These are phyloP conservation scores for Pythium biforme DNA, from an alignment of 352 stramenopile species.

Conservation along the genomic window DNA sequence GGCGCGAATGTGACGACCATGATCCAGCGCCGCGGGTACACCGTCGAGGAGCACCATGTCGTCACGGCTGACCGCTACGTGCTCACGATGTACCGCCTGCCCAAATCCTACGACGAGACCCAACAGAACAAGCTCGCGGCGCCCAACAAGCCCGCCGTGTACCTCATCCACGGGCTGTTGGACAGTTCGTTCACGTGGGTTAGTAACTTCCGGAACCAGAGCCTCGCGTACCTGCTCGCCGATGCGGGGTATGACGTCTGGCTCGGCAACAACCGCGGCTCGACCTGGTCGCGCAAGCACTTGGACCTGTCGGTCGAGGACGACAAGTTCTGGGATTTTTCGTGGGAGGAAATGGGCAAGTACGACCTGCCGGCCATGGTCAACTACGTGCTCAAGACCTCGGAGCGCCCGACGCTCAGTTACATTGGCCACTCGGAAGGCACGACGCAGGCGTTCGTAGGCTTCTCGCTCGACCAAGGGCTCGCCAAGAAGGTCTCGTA, in stretches of 20 bases:
- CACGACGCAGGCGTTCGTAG: slow-evolving; percentile 61
- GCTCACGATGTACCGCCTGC: slow-evolving; percentile 61
- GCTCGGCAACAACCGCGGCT: slow-evolving; percentile 65
- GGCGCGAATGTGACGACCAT: slow-evolving; percentile 45
- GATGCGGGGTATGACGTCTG: slow-evolving; percentile 64
- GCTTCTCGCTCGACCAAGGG: slow-evolving; percentile 53
- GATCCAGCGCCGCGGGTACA: slow-evolving; percentile 41
- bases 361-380: slow-evolving; percentile 62
- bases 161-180: slow-evolving; percentile 52
- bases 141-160: slow-evolving; percentile 50
- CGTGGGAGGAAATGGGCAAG: slow-evolving; percentile 52
- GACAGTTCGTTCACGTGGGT: slow-evolving; percentile 66
- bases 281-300: slow-evolving; percentile 53
- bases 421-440: slow-evolving; percentile 67
- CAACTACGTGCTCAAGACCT: slow-evolving; percentile 41
- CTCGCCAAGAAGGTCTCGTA: slow-evolving; percentile 62
- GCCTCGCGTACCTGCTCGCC: slow-evolving; percentile 53
- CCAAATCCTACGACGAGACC: slow-evolving; percentile 52
- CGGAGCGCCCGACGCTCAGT: slow-evolving; percentile 38
- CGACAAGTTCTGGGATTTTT: slow-evolving; percentile 53
- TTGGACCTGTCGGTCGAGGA: slow-evolving; percentile 41
- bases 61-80: slow-evolving; percentile 52
- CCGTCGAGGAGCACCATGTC: slow-evolving; percentile 56
- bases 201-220: slow-evolving; percentile 59
- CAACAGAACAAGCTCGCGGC: slow-evolving; percentile 31